Base-by-base conservation (phyloP, 257 asterid species). In the Eucommia ulmoides region DNA sequence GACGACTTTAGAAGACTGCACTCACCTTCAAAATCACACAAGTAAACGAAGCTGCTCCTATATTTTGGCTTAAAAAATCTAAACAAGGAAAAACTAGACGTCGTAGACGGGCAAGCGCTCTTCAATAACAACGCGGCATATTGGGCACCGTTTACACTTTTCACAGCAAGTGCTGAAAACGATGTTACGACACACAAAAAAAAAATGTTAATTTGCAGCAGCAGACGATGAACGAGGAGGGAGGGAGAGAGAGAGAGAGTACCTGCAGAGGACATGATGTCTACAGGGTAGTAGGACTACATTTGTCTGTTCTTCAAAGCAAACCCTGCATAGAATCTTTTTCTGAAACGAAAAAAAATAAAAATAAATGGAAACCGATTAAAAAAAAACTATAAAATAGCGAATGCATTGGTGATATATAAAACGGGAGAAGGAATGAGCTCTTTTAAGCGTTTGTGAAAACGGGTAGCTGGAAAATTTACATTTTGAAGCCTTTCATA, bases 191-290 rank as follows among this genome's bases (percentile, higher is more conserved):
- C 38, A 5, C 38, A 29, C n/a, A n/a, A n/a, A n/a, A n/a, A n/a
- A n/a, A n/a, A n/a, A n/a, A n/a, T n/a, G n/a, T n/a, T n/a, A n/a
- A n/a, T n/a, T n/a, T n/a, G n/a, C n/a, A n/a, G n/a, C n/a, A n/a
- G n/a, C n/a, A n/a, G n/a, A n/a, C n/a, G n/a, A n/a, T n/a, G n/a
- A n/a, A n/a, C n/a, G n/a, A n/a, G n/a, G n/a, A n/a, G n/a, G n/a
- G n/a, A 22, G 16, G n/a, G n/a, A 33, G 9, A 23, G 17, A 18
- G 15, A 21, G 4, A 33, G 20, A 33, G 15, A 44, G 21, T 80
- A 89, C 98, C 98, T 78, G 98, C 96, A 89, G 41, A 89, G 84
- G 45, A 78, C 75, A 56, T 85, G 83, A 62, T 85, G 98, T 67
- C 96, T 76, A 58, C 94, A 89, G 25, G 98, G 98, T 38, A 89